phyloP scores from a whole-genome alignment of 495 filamentous ascomycete genomes.

The Choiromyces venosus region DNA sequence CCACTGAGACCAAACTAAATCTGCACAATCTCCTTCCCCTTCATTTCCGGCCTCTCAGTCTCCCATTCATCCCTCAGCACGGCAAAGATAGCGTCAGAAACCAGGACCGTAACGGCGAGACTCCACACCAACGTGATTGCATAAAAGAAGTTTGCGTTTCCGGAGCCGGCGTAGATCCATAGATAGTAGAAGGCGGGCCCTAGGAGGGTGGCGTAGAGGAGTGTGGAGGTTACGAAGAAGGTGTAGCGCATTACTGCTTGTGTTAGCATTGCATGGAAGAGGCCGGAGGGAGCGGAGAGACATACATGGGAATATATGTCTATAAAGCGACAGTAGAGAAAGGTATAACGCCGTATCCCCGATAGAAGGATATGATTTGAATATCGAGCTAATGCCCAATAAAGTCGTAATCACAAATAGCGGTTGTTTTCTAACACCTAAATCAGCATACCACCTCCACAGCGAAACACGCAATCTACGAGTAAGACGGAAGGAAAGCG shows the following conservation, averaged over 20 bases:
- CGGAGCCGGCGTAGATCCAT: conserved; percentile 97
- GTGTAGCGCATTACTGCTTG: conserved; percentile 79
- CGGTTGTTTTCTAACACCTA: conserved; percentile 55
- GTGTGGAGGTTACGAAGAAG: conserved; percentile 71
- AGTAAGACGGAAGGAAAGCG: no score
- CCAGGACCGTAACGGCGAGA: conserved; percentile 67
- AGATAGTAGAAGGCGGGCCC: conserved; percentile 95
- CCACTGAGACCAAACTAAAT: conserved; percentile 54
- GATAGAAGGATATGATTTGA: conserved; percentile 93
- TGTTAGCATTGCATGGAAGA: conserved; percentile 16
- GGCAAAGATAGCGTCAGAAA: conserved; percentile 80
- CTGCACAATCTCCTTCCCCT: conserved; percentile 76
- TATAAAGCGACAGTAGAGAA: conserved; percentile 75
- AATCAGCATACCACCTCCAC: neutral
- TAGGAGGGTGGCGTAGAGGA: conserved; percentile 80
- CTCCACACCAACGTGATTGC: conserved; percentile 98
- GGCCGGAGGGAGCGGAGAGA: conserved; percentile 18
- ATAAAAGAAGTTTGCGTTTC: conserved; percentile 99
- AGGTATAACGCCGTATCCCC: conserved; percentile 80
- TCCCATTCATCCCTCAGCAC: conserved; percentile 92
- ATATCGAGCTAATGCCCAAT: conserved; percentile 80
- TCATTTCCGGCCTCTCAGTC: conserved; percentile 80
- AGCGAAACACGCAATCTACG: neutral
- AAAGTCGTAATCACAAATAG: conserved; percentile 76
- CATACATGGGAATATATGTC: conserved; percentile 85